Base-by-base conservation (phyloP, 495 filamentous ascomycete species). In the Penicillium steckii region DNA sequence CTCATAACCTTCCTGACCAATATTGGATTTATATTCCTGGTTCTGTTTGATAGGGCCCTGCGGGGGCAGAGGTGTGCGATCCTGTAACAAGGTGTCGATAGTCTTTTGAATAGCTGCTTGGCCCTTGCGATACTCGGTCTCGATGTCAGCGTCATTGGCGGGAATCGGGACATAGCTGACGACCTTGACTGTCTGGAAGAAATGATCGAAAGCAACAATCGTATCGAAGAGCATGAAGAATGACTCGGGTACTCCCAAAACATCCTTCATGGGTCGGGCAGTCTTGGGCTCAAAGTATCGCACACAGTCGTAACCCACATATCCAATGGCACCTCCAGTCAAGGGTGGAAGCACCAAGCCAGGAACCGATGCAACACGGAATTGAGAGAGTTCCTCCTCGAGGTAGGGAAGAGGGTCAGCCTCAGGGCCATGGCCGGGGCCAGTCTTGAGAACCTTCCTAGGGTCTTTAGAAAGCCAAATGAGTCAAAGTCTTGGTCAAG, bases 151-250 rank as follows among this genome's bases (percentile, higher is more conserved):
- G 29, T 76, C 67, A 38, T 79, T 65, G 30, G 56, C 68, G 50
- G 72, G 61, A 46, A 84, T 78, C 46, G 78, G 65, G 43, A 97
- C 73, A 66, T 96, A 95, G 10, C 91, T 95, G 56, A 97, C 87
- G 59, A 98, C 84, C 66, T 95, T 96, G 69, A 96, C 85, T 26
- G 87, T 80, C 55, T 91, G 88, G 78, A 83, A 95, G 71, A 97
- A 96, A 65, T 96, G 87, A 66, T 98, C 94, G 57, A 97, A 93
- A 21, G 92, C 91, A 19, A 97, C 79, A 38, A 97, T 87, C 42
- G 94, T 98, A 63, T 97, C 90, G 73, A 89, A 97, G 19, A 98
- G 79, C 94, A 98, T 98, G 71, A 98, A 98, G 2, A 98, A 74
- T 12, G 89, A 89, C 73, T 98, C 94, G 2, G 94, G 94, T 17